These are phyloP conservation scores for Botrytis hyacinthi DNA, from an alignment of 2,329 filamentous ascomycete genomes.

Conservation along the genomic window DNA sequence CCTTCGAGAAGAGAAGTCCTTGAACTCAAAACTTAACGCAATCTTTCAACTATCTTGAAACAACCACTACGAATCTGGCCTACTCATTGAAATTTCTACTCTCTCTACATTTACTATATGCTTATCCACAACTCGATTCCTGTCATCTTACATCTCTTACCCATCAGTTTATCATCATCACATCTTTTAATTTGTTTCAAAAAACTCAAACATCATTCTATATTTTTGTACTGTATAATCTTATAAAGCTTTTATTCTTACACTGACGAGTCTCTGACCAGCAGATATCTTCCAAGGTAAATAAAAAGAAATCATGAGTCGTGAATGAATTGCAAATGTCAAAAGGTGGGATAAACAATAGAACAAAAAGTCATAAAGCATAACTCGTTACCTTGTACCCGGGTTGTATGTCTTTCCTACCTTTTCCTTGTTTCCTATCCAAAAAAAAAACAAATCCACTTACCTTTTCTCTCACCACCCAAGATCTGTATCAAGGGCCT, in stretches of 20 bases:
- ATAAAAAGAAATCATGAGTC: neutral
- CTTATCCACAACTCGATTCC: neutral
- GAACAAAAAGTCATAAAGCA: neutral
- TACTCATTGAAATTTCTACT: neutral
- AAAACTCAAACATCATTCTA: neutral
- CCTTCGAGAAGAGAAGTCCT: neutral
- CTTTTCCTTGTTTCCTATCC: neutral
- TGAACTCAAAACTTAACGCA: fast-evolving
- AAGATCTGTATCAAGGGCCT: neutral
- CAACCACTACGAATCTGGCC: fast-evolving
- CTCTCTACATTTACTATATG: neutral
- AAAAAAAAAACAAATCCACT: neutral
- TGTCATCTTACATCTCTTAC: neutral
- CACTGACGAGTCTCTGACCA: neutral
- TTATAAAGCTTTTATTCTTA: neutral
- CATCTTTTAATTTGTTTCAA: neutral
- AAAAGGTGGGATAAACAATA: neutral
- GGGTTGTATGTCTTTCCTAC: neutral
- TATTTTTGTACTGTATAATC: neutral
- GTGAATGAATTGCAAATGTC: neutral
- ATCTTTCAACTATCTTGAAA: neutral
- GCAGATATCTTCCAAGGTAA: neutral
- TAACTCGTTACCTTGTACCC: neutral
- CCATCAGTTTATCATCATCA: neutral
- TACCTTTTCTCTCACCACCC: neutral